A percentile compares a stretch with the other conserved stretches of the same genome.
Evolutionary conservation across 495 filamentous ascomycete species (phyloP).

Genomic region (Podospora sp.): DNA sequence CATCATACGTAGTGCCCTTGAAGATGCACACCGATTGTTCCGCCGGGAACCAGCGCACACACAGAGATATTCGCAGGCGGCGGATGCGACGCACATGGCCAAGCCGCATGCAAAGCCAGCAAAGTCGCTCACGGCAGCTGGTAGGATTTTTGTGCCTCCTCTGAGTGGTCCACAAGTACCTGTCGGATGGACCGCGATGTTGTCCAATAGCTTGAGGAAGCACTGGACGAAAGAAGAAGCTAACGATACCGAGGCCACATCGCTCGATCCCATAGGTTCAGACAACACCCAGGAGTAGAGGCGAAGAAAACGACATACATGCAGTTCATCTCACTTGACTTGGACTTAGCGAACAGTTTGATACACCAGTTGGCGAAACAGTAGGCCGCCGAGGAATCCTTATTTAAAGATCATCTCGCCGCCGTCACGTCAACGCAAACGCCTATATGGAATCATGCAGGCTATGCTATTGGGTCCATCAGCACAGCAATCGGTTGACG

Average conservation of each 20-base stretch:
- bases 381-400: slow-evolving; percentile 7
- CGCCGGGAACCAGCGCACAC: slow-evolving; percentile 20
- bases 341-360: slow-evolving; percentile 28
- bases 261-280: slow-evolving; percentile 25
- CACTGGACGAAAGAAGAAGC: slow-evolving; percentile 20
- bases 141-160: slow-evolving; percentile 4
- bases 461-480: slow-evolving; percentile 11
- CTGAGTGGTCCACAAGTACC: slow-evolving; percentile 7
- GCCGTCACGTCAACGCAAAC: slow-evolving; percentile 23
- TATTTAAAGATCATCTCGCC: slow-evolving; percentile 17
- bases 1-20: neutral
- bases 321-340: slow-evolving; percentile 47
- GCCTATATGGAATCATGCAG: slow-evolving; percentile 14
- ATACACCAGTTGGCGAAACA: slow-evolving; percentile 26
- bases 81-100: slow-evolving; percentile 29
- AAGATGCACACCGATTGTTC: neutral
- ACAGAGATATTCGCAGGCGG: slow-evolving; percentile 21
- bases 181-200: slow-evolving; percentile 12
- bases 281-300: slow-evolving; percentile 14
- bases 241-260: slow-evolving; percentile 14
- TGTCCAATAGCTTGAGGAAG: slow-evolving; percentile 23
- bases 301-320: slow-evolving; percentile 36
- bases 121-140: slow-evolving; percentile 31
- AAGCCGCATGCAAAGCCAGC: slow-evolving; percentile 48
- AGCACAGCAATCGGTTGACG: slow-evolving; percentile 27